Base-by-base conservation (phyloP, 768 basidiomycete genomes). In the Leucocoprinus birnbaumii region DNA sequence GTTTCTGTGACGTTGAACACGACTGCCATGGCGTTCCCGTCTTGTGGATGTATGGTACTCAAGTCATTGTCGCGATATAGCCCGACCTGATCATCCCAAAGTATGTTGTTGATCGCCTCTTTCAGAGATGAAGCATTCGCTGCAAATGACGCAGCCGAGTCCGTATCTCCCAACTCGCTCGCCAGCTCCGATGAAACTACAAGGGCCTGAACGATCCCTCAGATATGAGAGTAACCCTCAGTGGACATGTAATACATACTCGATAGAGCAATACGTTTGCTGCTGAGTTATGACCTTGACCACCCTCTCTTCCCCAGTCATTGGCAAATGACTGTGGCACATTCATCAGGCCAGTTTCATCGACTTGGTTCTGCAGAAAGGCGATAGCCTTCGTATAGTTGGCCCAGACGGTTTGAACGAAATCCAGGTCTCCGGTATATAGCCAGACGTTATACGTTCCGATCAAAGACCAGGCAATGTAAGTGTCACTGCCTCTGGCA, bases 241-340 rank as follows among this genome's bases (percentile, higher is more conserved):
- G 13, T 31, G 18, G 25, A n/a, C 26, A 8, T 2, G 18, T 21
- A 37, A n/a, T 3, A 27, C 62, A 37, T 49, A 74, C 77, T 58
- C 68, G 65, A 60, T 78, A 79, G 21, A 75, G 63, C 14, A 79
- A 60, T 1, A 77, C 78, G 53, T 79, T 80, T 18, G 72, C 75
- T 26, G 74, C 79, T 18, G 76, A 71, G 57, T 78, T 80, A 55
- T 73, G 69, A 11, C 78, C 78, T 19, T 76, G 71, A 3, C 75
- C 74, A 22, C 73, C 73, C 10, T 73, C 70, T 22, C 79, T 62
- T 16, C 75, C 79, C 79, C 79, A 81, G 58, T 81, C 80, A 44
- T 78, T 70, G 51, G 73, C 60, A 31, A 79, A 76, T 6, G 73
- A 69, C 2, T 22, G 55, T 8, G 73, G 72, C 26, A 74, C 72